These are phyloP conservation scores for Rhamnella rubrinervis DNA, from an alignment of 331 rosid genomes.

Conservation along the genomic window DNA sequence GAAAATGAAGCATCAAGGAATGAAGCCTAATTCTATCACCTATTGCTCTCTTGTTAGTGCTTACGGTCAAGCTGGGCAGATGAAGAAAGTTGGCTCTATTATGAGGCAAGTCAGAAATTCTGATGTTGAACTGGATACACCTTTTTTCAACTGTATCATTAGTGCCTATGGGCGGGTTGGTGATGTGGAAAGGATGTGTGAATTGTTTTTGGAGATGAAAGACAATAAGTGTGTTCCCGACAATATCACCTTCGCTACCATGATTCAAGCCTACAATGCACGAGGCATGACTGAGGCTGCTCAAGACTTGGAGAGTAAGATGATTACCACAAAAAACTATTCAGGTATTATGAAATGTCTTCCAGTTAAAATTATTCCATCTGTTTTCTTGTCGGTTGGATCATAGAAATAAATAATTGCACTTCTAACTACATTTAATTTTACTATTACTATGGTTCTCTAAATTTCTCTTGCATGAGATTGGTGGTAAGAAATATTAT, in stretches of 20 bases:
- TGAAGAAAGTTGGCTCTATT: conserved; percentile 66
- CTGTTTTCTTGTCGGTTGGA: not conserved
- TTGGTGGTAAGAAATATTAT: not conserved
- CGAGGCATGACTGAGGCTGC: conserved; percentile 79
- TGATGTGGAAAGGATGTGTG: conserved; percentile 57
- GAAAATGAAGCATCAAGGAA: conserved; percentile 75
- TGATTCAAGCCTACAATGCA: conserved; percentile 65
- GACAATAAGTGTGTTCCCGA: conserved; percentile 70
- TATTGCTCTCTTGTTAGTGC: conserved; percentile 82
- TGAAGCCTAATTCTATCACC: conserved; percentile 81
- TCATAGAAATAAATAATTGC: not conserved
- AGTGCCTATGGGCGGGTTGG: conserved; percentile 71
- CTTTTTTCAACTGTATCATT: conserved; percentile 73
- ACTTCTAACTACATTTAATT: not conserved
- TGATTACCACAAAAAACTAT: conserved; percentile 37
- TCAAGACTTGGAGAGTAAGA: conserved; percentile 46
- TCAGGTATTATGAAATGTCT: conserved; percentile 40
- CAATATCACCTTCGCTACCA: conserved; percentile 54
- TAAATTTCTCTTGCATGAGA: not conserved
- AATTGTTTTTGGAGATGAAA: conserved; percentile 64
- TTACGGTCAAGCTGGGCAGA: conserved; percentile 54
- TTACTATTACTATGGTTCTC: not conserved
- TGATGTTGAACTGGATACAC: conserved; percentile 72
- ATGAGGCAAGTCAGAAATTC: conserved; percentile 77
- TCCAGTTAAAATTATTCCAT: not conserved